Conservation (phyloP, 78 protist species). For the Diacronema lutheri region DNA sequence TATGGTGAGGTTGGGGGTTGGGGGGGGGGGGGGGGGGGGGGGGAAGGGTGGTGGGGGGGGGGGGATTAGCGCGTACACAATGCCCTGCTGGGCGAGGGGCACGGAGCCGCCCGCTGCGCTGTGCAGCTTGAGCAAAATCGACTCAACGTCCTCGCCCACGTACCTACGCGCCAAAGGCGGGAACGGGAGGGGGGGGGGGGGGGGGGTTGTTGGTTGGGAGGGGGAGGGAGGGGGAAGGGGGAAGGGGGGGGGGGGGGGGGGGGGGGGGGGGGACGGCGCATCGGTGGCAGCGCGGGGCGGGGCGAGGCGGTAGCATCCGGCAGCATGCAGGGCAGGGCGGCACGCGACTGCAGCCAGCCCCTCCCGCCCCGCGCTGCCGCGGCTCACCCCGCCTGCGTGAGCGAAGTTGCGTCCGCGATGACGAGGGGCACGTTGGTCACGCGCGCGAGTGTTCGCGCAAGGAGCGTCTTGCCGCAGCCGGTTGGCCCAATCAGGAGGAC, state of each 20-base stretch:
- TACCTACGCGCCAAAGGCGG: constrained; percentile 16
- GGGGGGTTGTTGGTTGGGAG: neutral
- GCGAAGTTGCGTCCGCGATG: constrained; percentile 50
- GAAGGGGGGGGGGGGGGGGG: too few relatives aligned
- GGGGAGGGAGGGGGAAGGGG: neutral
- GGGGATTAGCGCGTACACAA: constrained; percentile 42
- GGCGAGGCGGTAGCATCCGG: too few relatives aligned
- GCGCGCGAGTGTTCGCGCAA: constrained; percentile 44
- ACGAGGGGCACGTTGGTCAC: constrained; percentile 49
- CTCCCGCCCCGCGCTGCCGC: too few relatives aligned
- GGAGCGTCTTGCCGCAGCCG: constrained; percentile 63
- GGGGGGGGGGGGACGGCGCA: too few relatives aligned
- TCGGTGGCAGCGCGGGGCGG: neutral
- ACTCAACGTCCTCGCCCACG: constrained; percentile 66
- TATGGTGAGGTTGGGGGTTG: too few relatives aligned
- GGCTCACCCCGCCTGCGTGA: constrained; percentile 60
- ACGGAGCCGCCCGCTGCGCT: neutral
- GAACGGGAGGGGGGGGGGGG: too few relatives aligned
- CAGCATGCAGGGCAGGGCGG: too few relatives aligned
- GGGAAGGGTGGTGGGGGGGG: too few relatives aligned
- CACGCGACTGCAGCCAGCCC: too few relatives aligned
- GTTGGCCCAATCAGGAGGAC: constrained; percentile 61
- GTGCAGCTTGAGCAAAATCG: constrained; percentile 35
- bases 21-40: too few relatives aligned
- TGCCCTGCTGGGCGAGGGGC: constrained; percentile 34